Percentiles rank a stretch among this genome's conserved stretches.
phyloP scores from a whole-genome alignment of 2,329 filamentous ascomycete genomes.

The Blastomyces emzantsi region DNA sequence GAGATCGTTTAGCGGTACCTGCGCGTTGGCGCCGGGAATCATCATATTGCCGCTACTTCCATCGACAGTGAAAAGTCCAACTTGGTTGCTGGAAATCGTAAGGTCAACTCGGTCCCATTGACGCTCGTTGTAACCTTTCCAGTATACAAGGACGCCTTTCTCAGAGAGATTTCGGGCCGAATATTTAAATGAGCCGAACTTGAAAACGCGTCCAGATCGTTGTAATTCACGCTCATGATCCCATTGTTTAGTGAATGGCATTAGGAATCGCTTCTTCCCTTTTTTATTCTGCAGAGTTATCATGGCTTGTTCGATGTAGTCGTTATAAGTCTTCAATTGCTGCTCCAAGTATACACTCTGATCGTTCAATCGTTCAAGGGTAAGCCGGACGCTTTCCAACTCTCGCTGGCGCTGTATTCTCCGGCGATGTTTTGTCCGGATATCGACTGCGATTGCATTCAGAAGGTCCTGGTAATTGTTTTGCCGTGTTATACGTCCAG shows the following conservation, averaged over 20 bases:
- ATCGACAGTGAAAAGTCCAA: slow-evolving; percentile 88
- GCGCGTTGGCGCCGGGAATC: slow-evolving; percentile 83
- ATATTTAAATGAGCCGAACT: slow-evolving; percentile 98
- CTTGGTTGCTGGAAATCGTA: slow-evolving; percentile 87
- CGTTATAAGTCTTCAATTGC: slow-evolving; percentile 94
- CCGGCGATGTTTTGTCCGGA: slow-evolving; percentile 90
- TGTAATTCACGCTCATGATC: slow-evolving; percentile 96
- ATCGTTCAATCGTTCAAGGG: slow-evolving; percentile 40
- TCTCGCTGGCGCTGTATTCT: slow-evolving; percentile 87
- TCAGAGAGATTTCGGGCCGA: slow-evolving; percentile 79
- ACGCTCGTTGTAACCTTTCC: slow-evolving; percentile 70
- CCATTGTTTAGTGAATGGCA: slow-evolving; percentile 98
- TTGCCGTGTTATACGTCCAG: slow-evolving; percentile 72
- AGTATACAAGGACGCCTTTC: slow-evolving; percentile 89
- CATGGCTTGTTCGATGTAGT: slow-evolving; percentile 99
- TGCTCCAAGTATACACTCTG: slow-evolving; percentile 86
- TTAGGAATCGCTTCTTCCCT: slow-evolving; percentile 83
- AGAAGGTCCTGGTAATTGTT: slow-evolving; percentile 98
- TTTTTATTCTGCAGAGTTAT: slow-evolving; percentile 94
- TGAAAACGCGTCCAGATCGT: slow-evolving; percentile 82
- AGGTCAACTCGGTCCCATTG: slow-evolving; percentile 91
- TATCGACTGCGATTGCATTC: slow-evolving; percentile 93
- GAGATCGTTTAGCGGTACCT: slow-evolving; percentile 84
- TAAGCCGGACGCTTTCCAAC: slow-evolving; percentile 54
- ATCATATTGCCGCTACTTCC: slow-evolving; percentile 87